phyloP scores from a whole-genome alignment of 495 filamentous ascomycete species.

The Lichenothelia convexa region DNA sequence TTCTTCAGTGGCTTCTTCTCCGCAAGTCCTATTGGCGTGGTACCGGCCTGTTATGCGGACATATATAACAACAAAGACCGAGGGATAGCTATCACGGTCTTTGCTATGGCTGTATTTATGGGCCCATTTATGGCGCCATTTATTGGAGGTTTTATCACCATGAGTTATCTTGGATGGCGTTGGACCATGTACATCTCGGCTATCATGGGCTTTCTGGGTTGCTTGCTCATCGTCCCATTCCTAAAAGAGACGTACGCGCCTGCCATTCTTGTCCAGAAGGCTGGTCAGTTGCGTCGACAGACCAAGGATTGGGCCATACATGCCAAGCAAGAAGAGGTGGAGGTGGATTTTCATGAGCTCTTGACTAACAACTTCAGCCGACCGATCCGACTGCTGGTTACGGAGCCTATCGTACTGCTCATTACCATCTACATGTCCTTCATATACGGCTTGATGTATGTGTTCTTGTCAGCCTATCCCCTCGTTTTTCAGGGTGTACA shows the following conservation, averaged over 20 bases:
- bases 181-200: conserved; percentile 63
- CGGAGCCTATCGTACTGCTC: conserved; percentile 60
- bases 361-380: conserved; percentile 69
- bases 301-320: conserved; percentile 90
- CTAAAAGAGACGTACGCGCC: conserved; percentile 73
- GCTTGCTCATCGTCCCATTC: conserved; percentile 51
- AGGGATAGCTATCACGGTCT: conserved; percentile 69
- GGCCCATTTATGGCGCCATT: conserved; percentile 71
- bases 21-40: conserved; percentile 61
- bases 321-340: conserved; percentile 84
- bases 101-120: conserved; percentile 68
- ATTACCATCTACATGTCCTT: conserved; percentile 69
- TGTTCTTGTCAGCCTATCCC: conserved; percentile 66
- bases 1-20: conserved; percentile 67
- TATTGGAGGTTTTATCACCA: conserved; percentile 66
- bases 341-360: conserved; percentile 63
- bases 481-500: conserved; percentile 62
- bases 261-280: conserved; percentile 58
- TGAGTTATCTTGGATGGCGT: conserved; percentile 54
- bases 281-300: conserved; percentile 54
- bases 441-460: conserved; percentile 68
- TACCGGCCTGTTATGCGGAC: conserved; percentile 75
- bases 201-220: conserved; percentile 59
- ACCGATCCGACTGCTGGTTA: conserved; percentile 59
- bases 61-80: conserved; percentile 66